Evolutionary conservation across 2,329 filamentous ascomycete genomes (phyloP), one percentile per base, ranked within the genome.

Genomic region (Celoporthe dispersa): DNA sequence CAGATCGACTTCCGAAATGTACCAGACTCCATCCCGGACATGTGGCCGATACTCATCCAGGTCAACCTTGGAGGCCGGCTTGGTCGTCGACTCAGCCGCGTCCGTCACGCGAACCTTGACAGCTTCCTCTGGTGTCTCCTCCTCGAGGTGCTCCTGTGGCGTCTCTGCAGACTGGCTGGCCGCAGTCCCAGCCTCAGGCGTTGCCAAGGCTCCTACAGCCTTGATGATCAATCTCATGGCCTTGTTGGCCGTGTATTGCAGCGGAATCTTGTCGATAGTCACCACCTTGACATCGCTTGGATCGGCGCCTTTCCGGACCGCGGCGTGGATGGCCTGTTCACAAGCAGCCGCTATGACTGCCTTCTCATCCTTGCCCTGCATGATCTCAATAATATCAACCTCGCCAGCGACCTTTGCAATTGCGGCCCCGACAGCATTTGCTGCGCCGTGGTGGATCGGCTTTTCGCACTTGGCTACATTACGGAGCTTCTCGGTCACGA

Each of bases 351-450:
- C 28, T 33, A 57, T 33, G 28, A 57, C 53, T 57, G 28, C 53
- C 28, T 57, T 57, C 5, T 75, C 69, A 8, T 57, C 53, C 64
- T 73, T 72, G 8, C 73, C 71, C 59, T 75, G 70, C 55, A 73
- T 74, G 22, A 70, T 70, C 68, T 85, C 82, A 25, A 86, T 81
- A 0, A 82, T 83, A 70, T 87, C 85, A 9, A 86, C 80, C 0
- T 85, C 82, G 1, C 85, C 84, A 69, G 85, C 88, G 1, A 90
- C 87, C 55, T 86, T 80, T 1, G 88, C 87, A 68, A 88, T 89
- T 0, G 89, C 88, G 11, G 88, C 89, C 1, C 89, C 89, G 12
- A 91, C 88, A 0, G 89, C 89, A 74, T 91, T 91, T 11, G 89
- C 89, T 1, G 91, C 87, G 3, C 84, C 84, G 1, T 87, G 85